Evolutionary conservation across 2,329 filamentous ascomycete species (phyloP).

Genomic region (Neonectria coccinea): DNA sequence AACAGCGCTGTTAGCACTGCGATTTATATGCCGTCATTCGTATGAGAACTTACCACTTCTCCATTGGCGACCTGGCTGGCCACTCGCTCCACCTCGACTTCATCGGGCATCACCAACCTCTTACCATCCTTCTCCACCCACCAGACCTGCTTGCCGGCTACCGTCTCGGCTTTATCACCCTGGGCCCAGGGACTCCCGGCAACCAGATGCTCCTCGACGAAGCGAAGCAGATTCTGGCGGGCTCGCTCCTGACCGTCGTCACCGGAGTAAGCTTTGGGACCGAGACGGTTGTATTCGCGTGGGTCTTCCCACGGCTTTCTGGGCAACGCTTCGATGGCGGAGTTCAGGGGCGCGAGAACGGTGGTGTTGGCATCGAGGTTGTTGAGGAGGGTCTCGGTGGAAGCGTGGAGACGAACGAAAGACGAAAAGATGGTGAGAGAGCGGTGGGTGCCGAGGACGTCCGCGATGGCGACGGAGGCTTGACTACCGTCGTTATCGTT

Average conservation of each 20-base stretch:
- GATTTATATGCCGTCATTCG: constrained; percentile 5
- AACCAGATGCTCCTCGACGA: constrained; percentile 89
- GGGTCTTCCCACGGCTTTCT: constrained; percentile 89
- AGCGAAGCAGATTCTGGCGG: constrained; percentile 78
- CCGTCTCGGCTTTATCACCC: constrained; percentile 72
- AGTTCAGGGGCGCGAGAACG: constrained; percentile 88
- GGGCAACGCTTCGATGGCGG: constrained; percentile 79
- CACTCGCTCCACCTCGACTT: constrained; percentile 80
- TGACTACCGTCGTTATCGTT: constrained; percentile 45
- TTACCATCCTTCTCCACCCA: constrained; percentile 81
- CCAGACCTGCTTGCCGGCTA: constrained; percentile 76
- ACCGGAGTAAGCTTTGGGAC: constrained; percentile 80
- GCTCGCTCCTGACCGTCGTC: constrained; percentile 80
- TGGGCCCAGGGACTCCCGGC: constrained; percentile 80
- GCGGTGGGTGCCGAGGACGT: constrained; percentile 84
- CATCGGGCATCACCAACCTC: constrained; percentile 80
- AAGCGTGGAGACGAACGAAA: constrained; percentile 79
- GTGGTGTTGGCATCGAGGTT: constrained; percentile 78
- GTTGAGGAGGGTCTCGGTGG: constrained; percentile 76
- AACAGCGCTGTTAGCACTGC: background rate
- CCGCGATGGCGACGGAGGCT: constrained; percentile 77
- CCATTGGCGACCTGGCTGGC: constrained; percentile 86
- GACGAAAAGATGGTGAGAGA: constrained; percentile 87
- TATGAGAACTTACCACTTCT: constrained; percentile 69
- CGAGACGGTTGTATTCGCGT: constrained; percentile 75